Evolutionary conservation across 208 protist species (phyloP).

Genomic region (Acanthamoeba culbertsoni): DNA sequence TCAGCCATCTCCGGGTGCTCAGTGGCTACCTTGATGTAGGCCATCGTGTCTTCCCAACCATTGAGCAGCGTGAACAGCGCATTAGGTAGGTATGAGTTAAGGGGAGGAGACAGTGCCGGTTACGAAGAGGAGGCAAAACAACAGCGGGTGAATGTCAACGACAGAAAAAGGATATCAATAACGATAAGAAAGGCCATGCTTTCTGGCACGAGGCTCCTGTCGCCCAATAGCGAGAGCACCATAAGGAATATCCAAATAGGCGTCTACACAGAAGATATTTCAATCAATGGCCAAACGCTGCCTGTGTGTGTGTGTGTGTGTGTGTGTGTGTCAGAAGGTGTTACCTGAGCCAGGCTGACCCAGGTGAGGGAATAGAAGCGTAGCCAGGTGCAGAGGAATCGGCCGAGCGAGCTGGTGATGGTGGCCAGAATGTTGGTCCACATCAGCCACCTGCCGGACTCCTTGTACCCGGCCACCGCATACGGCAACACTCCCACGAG

Average conservation of each 20-base stretch:
- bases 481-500: background rate
- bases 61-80: conserved; percentile 33
- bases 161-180: background rate
- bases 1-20: background rate
- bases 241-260: conserved; percentile 7
- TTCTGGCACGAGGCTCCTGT: background rate
- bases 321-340: background rate
- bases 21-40: conserved; percentile 5
- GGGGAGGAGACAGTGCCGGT: background rate
- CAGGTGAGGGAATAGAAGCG: background rate
- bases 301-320: background rate
- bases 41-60: conserved; percentile 10
- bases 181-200: background rate
- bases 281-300: too few relatives aligned
- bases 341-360: background rate
- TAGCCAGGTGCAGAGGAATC: background rate
- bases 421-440: conserved; percentile 2
- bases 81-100: background rate
- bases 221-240: background rate
- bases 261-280: background rate
- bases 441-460: conserved; percentile 15
- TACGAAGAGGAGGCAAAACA: background rate
- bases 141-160: too few relatives aligned
- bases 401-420: background rate
- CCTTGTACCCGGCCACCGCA: background rate